A percentile compares a stretch with the other conserved stretches of the same genome.
Conservation (phyloP, 2,329 filamentous ascomycete genomes). For the Colletotrichum costaricense region DNA sequence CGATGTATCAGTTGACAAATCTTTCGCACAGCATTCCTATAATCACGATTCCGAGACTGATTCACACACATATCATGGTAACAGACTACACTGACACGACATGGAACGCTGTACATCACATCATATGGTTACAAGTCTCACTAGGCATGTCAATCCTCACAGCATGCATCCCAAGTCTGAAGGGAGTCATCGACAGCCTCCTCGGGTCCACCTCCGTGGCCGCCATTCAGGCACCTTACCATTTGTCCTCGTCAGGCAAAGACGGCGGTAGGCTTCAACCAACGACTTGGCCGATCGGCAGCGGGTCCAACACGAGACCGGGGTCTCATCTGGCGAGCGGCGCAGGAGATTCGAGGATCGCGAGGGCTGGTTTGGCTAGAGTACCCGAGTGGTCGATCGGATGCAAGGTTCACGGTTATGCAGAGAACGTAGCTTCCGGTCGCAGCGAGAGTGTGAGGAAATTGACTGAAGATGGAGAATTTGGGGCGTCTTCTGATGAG, state of each 20-base stretch:
- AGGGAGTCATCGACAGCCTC: constrained; percentile 14
- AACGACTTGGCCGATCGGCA: neutral
- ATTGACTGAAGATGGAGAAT: neutral
- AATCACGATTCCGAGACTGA: neutral
- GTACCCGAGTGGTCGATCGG: neutral
- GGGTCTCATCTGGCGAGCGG: neutral
- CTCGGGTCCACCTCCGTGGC: neutral
- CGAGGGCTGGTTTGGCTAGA: neutral
- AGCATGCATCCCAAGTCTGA: constrained; percentile 12
- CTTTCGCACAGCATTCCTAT: neutral
- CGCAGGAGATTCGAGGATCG: neutral
- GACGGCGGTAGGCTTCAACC: neutral
- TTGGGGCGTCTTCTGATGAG: neutral
- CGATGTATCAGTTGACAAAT: neutral
- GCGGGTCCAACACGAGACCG: neutral
- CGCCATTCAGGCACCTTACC: constrained; percentile 3
- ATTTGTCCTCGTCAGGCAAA: neutral
- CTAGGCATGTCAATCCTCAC: constrained; percentile 11
- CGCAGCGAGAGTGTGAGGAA: constrained; percentile 1
- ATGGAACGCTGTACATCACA: neutral
- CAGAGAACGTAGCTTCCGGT: neutral
- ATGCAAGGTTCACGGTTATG: neutral
- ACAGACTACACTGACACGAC: neutral
- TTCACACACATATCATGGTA: neutral
- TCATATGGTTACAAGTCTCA: constrained; percentile 1